Evolutionary conservation across 352 stramenopile genomes (phyloP).

Genomic region (Phytophthora foliorum): DNA sequence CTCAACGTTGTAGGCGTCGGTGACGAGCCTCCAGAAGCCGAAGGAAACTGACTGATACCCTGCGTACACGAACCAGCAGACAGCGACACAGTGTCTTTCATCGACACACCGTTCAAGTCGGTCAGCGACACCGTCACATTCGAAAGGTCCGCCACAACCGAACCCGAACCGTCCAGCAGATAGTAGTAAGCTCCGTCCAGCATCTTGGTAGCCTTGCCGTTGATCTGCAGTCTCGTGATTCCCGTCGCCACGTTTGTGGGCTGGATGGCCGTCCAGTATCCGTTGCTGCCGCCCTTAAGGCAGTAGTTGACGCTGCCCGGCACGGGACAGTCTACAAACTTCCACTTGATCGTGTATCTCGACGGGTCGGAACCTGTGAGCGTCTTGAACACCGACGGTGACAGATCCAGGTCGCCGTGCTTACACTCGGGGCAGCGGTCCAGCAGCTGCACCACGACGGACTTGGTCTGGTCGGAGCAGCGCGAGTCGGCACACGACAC

Average conservation of each 20-base stretch:
- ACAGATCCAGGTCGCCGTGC: slow-evolving; percentile 43
- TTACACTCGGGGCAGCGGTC: slow-evolving; percentile 73
- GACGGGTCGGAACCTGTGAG: slow-evolving; percentile 44
- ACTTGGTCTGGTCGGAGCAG: slow-evolving; percentile 45
- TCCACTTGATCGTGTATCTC: slow-evolving; percentile 45
- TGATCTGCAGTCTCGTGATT: slow-evolving; percentile 44
- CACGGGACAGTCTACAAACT: too few relatives aligned
- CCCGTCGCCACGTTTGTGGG: slow-evolving; percentile 43
- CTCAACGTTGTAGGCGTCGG: slow-evolving; percentile 3
- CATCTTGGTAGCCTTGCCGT: slow-evolving; percentile 63
- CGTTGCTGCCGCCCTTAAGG: slow-evolving; percentile 39
- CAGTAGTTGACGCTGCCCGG: slow-evolving; percentile 50
- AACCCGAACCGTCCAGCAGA: slow-evolving; percentile 53
- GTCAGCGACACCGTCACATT: slow-evolving; percentile 53
- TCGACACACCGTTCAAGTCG: slow-evolving; percentile 48
- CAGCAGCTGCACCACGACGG: slow-evolving; percentile 60
- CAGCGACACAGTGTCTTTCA: slow-evolving; percentile 58
- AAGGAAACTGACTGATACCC: slow-evolving; percentile 48
- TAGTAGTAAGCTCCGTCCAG: slow-evolving; percentile 71
- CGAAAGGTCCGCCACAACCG: slow-evolving; percentile 38
- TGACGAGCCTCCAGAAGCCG: slow-evolving; percentile 17
- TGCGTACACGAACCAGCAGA: slow-evolving; percentile 50
- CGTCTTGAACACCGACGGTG: slow-evolving; percentile 44
- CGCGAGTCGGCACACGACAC: slow-evolving; percentile 52
- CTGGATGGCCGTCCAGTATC: slow-evolving; percentile 50